Evolutionary conservation across 2,329 filamentous ascomycete genomes (phyloP).

Genomic region (Mycocentrospora acerina): DNA sequence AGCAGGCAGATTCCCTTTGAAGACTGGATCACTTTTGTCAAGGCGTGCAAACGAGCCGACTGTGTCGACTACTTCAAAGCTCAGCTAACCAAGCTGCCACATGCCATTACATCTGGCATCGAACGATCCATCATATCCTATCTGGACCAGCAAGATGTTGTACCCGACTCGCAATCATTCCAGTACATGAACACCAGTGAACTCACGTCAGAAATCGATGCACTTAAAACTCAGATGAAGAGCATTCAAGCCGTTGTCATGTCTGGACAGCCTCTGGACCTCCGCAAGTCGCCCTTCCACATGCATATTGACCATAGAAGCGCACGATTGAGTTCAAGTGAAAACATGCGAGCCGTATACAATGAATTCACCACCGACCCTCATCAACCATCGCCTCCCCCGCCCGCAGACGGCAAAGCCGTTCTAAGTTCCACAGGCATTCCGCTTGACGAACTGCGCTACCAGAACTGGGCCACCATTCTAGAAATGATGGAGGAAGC

Average conservation of each 20-base stretch:
- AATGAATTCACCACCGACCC: slow-evolving; percentile 48
- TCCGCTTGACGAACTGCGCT: slow-evolving; percentile 49
- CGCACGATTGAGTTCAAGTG: slow-evolving; percentile 20
- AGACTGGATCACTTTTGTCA: slow-evolving; percentile 39
- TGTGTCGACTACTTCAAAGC: slow-evolving; percentile 22
- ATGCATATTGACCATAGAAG: slow-evolving; percentile 38
- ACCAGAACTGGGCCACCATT: slow-evolving; percentile 52
- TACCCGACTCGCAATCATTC: background rate
- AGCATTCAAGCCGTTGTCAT: slow-evolving; percentile 34
- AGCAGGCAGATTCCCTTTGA: slow-evolving; percentile 20
- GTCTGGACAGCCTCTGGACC: slow-evolving; percentile 38
- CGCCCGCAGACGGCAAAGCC: slow-evolving; percentile 7
- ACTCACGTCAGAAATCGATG: slow-evolving; percentile 18
- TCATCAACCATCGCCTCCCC: slow-evolving; percentile 26
- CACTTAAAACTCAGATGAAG: slow-evolving; percentile 25
- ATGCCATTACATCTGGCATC: slow-evolving; percentile 19
- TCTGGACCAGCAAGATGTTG: slow-evolving; percentile 5
- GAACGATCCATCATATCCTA: slow-evolving; percentile 1
- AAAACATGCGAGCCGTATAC: slow-evolving; percentile 44
- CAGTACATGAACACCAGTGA: slow-evolving; percentile 16
- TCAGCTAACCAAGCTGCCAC: slow-evolving; percentile 27
- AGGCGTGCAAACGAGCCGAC: slow-evolving; percentile 30
- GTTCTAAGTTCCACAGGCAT: slow-evolving; percentile 42
- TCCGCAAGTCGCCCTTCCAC: slow-evolving; percentile 37
- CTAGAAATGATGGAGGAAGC: slow-evolving; percentile 49